Conservation (phyloP, 306 rosid species). For the Castanea sativa region DNA sequence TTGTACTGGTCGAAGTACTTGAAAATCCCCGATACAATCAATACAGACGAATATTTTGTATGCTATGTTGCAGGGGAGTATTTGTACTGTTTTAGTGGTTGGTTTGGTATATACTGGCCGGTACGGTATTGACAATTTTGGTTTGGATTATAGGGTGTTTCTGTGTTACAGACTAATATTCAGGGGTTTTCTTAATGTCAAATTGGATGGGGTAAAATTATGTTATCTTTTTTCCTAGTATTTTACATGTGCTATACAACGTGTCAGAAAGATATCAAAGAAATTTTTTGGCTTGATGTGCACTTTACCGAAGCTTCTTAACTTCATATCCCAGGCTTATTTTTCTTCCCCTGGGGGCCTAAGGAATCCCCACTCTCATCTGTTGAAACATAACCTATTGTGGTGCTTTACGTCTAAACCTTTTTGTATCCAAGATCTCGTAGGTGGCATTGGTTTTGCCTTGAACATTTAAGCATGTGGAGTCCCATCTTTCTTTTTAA, state of each 20-base stretch:
- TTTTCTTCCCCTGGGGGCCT: neutral
- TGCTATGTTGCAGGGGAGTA: no score
- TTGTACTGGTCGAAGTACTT: no score
- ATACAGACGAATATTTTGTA: no score
- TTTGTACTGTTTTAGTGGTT: no score
- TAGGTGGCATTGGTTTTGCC: neutral
- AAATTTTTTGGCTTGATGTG: neutral
- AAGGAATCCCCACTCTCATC: neutral
- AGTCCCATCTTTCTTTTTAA: neutral
- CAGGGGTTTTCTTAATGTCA: no score
- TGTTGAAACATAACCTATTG: neutral
- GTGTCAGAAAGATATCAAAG: neutral
- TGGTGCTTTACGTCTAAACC: neutral
- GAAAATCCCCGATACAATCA: no score
- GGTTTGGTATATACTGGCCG: rapidly evolving
- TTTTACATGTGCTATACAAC: neutral
- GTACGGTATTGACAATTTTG: no score
- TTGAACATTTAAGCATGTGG: neutral
- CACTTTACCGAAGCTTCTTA: neutral
- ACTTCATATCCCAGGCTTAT: neutral
- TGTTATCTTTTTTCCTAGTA: neutral
- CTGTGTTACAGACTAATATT: no score
- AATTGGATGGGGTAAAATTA: no score
- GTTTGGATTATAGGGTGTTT: no score
- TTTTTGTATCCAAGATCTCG: neutral